Evolutionary conservation across 202 grass and related monocot genomes (phyloP), one percentile per base, ranked within the genome.

Genomic region (Dendrocalamus latiflorus): DNA sequence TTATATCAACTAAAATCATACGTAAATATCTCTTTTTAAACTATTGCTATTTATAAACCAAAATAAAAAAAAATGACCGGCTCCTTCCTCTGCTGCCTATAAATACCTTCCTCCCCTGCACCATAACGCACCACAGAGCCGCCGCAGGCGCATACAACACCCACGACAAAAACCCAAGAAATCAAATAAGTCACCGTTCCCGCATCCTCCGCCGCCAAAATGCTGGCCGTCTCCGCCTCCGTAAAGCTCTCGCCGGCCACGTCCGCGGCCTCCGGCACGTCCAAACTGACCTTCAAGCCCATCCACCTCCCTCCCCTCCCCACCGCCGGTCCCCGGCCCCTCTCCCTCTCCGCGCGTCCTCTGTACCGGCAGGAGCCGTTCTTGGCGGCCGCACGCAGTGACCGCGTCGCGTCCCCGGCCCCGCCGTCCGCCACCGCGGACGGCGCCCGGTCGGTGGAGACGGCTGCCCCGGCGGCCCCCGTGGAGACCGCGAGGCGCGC

Each of bases 331-430:
- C 33, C 2, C 3, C 68, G 75, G 1, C 83, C 65, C 8, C 76
- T 83, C 16, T 75, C 76, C 75, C 74, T 91, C 74, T 43, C 75
- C 20, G 79, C 42, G 62, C 81, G 87, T 5, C 92, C 86, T 0
- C 77, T 94, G 38, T 94, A 94, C 87, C 84, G 79, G 1, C 92
- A 94, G 59, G 53, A 77, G 37, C 59, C 74, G 9, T 43, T 81
- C 13, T 48, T 62, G 74, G 84, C 45, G 13, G 33, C 54, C 7
- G 9, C 70, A 18, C 82, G 72, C 30, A 34, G 0, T 13, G 60
- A 72, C 67, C 56, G 81, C 78, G 22, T 70, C 51, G 16, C 75
- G 15, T 90, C 82, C 7, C 22, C 25, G 25, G 59, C 86, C n/a
- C 54, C 89, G 66, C 86, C 81, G 8, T 28, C 76, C 15, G 88